Evolutionary conservation across 345 rosid species (phyloP).

Genomic region (Salix koriyanagi): DNA sequence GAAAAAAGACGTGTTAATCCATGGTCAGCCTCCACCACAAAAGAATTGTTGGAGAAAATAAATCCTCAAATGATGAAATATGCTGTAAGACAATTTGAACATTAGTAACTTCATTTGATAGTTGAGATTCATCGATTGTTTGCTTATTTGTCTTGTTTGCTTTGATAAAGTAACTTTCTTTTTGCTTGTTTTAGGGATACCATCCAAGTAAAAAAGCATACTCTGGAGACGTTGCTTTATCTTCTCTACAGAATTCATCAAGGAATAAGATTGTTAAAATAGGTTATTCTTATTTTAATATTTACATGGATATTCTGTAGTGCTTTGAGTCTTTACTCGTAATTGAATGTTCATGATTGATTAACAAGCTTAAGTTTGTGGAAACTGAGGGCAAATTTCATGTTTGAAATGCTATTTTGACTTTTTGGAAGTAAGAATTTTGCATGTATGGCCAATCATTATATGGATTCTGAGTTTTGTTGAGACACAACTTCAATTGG

Average conservation of each 20-base stretch:
- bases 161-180: slow-evolving; percentile 7
- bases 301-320: neutral
- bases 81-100: slow-evolving; percentile 40
- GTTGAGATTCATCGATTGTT: slow-evolving; percentile 6
- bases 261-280: slow-evolving; percentile 76
- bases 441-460: neutral
- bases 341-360: neutral
- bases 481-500: neutral
- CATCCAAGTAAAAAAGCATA: slow-evolving; percentile 52
- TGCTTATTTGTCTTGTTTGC: slow-evolving; percentile 5
- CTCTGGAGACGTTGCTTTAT: slow-evolving; percentile 59
- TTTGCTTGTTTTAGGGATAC: slow-evolving; percentile 63
- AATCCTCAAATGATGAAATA: slow-evolving; percentile 48
- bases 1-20: slow-evolving; percentile 47
- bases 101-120: neutral
- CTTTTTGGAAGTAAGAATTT: neutral
- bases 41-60: slow-evolving; percentile 49
- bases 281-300: slow-evolving; percentile 41
- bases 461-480: neutral
- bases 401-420: neutral
- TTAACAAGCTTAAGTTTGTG: slow-evolving; percentile 2
- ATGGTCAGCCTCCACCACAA: slow-evolving; percentile 57
- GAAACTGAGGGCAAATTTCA: neutral
- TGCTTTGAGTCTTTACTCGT: neutral
- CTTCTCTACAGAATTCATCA: slow-evolving; percentile 53